Evolutionary conservation across 768 basidiomycete genomes (phyloP).

Genomic region (Leccinum boreale): DNA sequence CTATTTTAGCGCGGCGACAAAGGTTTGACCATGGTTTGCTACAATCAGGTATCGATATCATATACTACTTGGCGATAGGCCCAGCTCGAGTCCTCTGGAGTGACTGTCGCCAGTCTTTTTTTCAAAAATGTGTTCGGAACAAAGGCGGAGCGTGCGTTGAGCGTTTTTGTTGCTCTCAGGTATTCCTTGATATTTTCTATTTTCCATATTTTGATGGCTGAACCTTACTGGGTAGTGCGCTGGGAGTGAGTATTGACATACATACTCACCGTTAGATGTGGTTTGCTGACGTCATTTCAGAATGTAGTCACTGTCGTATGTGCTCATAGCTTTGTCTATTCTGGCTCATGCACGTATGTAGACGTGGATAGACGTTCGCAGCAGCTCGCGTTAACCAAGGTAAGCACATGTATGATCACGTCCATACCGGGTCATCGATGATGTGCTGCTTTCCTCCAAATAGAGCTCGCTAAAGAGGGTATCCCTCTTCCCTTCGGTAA

Average conservation of each 20-base stretch:
- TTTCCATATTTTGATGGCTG: neutral
- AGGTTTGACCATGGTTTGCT: slow-evolving; percentile 9
- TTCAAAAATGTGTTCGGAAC: slow-evolving; percentile 57
- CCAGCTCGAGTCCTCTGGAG: slow-evolving; percentile 46
- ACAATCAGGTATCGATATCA: neutral
- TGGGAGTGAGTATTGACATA: slow-evolving; percentile 30
- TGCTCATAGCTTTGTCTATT: neutral
- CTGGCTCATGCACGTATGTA: neutral
- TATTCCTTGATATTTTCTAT: slow-evolving; percentile 6
- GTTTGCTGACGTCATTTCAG: slow-evolving; percentile 10
- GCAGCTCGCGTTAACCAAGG: slow-evolving; percentile 53
- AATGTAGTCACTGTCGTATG: slow-evolving; percentile 35
- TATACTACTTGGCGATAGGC: slow-evolving; percentile 19
- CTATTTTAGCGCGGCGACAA: slow-evolving; percentile 44
- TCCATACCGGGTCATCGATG: neutral
- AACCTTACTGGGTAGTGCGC: slow-evolving; percentile 26
- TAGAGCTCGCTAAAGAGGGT: slow-evolving; percentile 60
- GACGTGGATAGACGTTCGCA: slow-evolving; percentile 42
- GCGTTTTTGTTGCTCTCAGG: slow-evolving; percentile 58
- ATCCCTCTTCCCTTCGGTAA: slow-evolving; percentile 60
- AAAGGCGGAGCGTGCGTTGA: slow-evolving; percentile 50
- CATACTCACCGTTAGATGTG: neutral
- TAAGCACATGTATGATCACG: neutral
- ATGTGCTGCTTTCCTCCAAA: neutral
- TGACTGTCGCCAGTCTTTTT: slow-evolving; percentile 59